Base-by-base conservation (phyloP, 2,329 filamentous ascomycete genomes). In the Arthrobotrys pseudoclavata region DNA sequence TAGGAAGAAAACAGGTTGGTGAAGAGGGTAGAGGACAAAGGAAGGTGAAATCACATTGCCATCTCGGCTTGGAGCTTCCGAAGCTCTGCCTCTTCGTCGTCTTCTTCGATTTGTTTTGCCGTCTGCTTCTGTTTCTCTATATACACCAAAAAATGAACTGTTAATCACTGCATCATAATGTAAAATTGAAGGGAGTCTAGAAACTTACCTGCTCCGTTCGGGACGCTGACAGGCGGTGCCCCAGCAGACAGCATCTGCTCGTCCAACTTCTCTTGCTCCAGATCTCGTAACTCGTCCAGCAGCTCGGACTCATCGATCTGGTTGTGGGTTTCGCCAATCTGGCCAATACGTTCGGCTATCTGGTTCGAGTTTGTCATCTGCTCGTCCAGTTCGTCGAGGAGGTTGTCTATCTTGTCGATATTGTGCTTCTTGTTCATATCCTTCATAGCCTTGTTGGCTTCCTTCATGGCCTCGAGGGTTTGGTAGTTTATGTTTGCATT, bases 401-500 rank as follows among this genome's bases (percentile, higher is more conserved):
- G 57, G 18, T 69, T 24, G 69, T 81, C 80, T 57, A 99, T 95
- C 85, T 96, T 96, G 82, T 97, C 94, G 79, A 96, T 92, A 60
- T 93, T 97, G 80, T 98, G 89, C 80, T 92, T 92, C 81, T 90
- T 91, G 84, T 98, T 94, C 81, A 99, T 99, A 80, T 91, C 87
- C 86, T 94, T 91, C 94, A 99, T 98, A 40, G 95, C 96, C 78
- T 90, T 86, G 80, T 92, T 90, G 10, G 96, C 95, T 83, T 91
- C 91, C 88, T 97, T 91, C 94, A 99, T 97, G 6, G 94, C 95
- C 81, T 91, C 89, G 80, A 98, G 87, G 12, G 96, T 99, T 87
- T 97, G 94, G 85, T 95, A 91, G 87, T 99, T 99, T 87, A 99
- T 97, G 84, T 98, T 99, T 79, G 96, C 96, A 57, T 94, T 93